phyloP scores from a whole-genome alignment of 805 yeast species.

The Vanderwaltozyma verrucispora region DNA sequence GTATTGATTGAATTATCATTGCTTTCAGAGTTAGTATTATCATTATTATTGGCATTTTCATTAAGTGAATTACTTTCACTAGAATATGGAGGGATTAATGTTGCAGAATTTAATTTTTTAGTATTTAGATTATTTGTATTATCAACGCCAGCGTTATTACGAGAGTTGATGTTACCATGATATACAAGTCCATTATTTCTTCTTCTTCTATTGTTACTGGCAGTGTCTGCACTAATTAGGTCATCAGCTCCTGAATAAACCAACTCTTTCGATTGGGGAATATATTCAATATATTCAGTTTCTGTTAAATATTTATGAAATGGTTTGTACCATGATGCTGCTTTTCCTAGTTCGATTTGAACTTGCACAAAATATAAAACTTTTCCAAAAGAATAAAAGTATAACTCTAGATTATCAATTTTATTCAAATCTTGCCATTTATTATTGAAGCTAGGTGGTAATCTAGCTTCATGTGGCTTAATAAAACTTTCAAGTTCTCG shows the following conservation, averaged over 20 bases:
- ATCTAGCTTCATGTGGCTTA: slow-evolving; percentile 10
- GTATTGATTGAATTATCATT: too few species aligned
- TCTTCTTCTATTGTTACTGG: too few species aligned
- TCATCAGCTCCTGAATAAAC: slow-evolving; percentile 7
- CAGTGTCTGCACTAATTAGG: too few species aligned
- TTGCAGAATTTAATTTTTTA: too few species aligned
- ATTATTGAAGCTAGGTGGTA: slow-evolving; percentile 26
- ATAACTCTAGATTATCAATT: slow-evolving; percentile 18
- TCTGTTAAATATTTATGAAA: slow-evolving; percentile 16
- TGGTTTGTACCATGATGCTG: slow-evolving; percentile 24
- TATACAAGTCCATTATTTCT: too few species aligned
- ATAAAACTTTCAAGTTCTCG: slow-evolving; percentile 14
- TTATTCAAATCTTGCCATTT: slow-evolving; percentile 17
- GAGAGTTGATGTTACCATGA: too few species aligned
- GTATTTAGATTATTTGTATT: too few species aligned
- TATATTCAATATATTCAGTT: slow-evolving; percentile 16
- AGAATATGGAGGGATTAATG: too few species aligned
- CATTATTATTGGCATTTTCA: too few species aligned
- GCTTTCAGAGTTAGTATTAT: too few species aligned
- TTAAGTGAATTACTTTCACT: too few species aligned
- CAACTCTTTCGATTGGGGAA: slow-evolving; percentile 17
- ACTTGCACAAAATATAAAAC: slow-evolving; percentile 21
- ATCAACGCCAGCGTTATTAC: too few species aligned
- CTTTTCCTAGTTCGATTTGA: slow-evolving; percentile 20
- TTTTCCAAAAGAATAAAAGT: slow-evolving; percentile 22